Percentiles rank a stretch among this genome's conserved stretches.
phyloP scores from a whole-genome alignment of 2,329 filamentous ascomycete genomes.

The Lithohypha guttulata region DNA sequence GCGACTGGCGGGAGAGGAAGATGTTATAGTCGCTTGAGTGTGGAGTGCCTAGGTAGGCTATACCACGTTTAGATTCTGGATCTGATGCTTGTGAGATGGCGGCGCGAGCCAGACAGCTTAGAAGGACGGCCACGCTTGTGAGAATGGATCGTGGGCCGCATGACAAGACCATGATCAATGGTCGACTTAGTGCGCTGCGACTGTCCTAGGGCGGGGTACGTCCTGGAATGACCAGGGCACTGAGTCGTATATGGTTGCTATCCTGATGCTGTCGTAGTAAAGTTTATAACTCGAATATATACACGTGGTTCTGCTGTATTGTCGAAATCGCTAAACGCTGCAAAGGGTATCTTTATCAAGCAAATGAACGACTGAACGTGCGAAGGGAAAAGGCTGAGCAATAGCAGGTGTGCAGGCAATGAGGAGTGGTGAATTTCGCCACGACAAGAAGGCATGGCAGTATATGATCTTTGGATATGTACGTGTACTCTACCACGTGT shows the following conservation, averaged over 20 bases:
- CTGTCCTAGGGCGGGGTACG: no score
- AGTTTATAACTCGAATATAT: no score
- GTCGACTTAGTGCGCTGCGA: no score
- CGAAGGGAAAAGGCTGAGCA: not conserved
- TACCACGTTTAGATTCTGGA: constrained; percentile 53
- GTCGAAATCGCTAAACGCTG: not conserved
- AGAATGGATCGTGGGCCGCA: no score
- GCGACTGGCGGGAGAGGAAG: constrained; percentile 48
- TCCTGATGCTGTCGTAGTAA: no score
- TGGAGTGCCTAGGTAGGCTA: constrained; percentile 54
- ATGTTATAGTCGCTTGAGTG: constrained; percentile 52
- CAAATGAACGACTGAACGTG: no score
- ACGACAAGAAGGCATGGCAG: not conserved
- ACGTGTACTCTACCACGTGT: not conserved
- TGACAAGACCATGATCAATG: no score
- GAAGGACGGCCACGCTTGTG: not conserved
- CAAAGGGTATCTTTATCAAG: constrained; percentile 9
- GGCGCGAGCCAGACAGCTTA: not conserved
- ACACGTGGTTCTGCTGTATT: no score
- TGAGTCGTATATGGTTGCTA: no score
- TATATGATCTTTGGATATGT: not conserved
- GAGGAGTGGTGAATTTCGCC: not conserved
- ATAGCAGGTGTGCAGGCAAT: not conserved
- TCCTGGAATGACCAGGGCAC: no score
- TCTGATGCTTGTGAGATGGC: constrained; percentile 19